Percentiles rank a stretch among this genome's conserved stretches.
Evolutionary conservation across 2,329 filamentous ascomycete species (phyloP).

Genomic region (Alternaria longipes): DNA sequence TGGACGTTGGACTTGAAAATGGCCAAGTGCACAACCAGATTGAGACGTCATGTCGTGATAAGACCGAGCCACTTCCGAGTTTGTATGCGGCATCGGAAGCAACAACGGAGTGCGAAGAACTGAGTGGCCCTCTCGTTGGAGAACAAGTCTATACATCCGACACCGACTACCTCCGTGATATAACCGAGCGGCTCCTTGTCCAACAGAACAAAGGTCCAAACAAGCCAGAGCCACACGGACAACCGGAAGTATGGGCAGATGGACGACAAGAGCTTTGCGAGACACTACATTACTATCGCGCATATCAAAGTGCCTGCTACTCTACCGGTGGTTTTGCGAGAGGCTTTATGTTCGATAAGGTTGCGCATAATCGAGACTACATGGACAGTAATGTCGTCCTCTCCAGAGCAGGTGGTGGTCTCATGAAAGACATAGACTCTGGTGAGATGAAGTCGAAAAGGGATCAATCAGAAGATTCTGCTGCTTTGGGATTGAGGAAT

Average conservation of each 20-base stretch:
- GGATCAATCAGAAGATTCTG: constrained; percentile 56
- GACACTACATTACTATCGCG: constrained; percentile 68
- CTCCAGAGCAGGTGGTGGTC: constrained; percentile 67
- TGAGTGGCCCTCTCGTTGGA: neutral
- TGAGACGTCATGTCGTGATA: neutral
- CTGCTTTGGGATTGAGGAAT: constrained; percentile 56
- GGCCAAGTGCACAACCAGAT: neutral
- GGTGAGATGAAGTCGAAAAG: constrained; percentile 58
- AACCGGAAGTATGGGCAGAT: constrained; percentile 66
- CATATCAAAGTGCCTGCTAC: constrained; percentile 69
- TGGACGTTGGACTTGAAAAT: neutral
- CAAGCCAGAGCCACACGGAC: constrained; percentile 44
- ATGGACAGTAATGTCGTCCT: constrained; percentile 71
- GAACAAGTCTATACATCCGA: neutral
- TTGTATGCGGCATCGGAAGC: constrained; percentile 9
- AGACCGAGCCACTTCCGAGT: neutral
- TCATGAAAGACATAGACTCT: constrained; percentile 55
- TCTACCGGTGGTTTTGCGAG: constrained; percentile 59
- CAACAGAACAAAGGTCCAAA: constrained; percentile 33
- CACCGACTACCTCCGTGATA: constrained; percentile 12
- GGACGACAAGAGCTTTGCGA: constrained; percentile 70
- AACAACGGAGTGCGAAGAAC: constrained; percentile 9
- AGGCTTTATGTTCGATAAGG: constrained; percentile 68
- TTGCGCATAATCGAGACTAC: constrained; percentile 64
- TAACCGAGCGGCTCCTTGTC: constrained; percentile 25